Percentiles rank a stretch among this genome's conserved stretches.
Evolutionary conservation across 148 eudicot species (phyloP).

Genomic region (Spergularia marina): DNA sequence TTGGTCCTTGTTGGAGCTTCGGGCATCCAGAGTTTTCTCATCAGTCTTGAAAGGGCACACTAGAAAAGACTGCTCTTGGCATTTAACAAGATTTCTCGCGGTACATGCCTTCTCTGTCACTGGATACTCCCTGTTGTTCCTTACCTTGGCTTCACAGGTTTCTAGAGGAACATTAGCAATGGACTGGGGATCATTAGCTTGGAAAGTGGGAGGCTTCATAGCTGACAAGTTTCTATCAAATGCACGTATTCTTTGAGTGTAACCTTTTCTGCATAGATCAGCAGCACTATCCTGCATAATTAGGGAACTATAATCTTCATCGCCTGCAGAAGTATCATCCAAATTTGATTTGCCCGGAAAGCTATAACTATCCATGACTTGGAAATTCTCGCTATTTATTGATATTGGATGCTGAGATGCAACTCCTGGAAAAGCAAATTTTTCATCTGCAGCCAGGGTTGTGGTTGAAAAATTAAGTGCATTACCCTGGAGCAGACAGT

Average conservation of each 20-base stretch:
- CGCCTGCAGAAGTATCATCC: neutral
- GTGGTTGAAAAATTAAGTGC: slow-evolving; percentile 7
- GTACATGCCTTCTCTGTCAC: too few species aligned
- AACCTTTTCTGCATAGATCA: slow-evolving; percentile 39
- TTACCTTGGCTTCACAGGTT: slow-evolving; percentile 7
- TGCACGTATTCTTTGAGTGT: slow-evolving; percentile 43
- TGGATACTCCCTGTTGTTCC: neutral
- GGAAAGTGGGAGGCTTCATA: slow-evolving; percentile 16
- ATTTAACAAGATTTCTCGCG: neutral
- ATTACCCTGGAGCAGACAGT: slow-evolving; percentile 12
- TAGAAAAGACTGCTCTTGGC: slow-evolving; percentile 9
- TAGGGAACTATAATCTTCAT: slow-evolving; percentile 24
- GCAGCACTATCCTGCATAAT: slow-evolving; percentile 29
- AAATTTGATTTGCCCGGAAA: slow-evolving; percentile 13
- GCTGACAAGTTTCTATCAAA: slow-evolving; percentile 25
- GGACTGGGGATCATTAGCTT: slow-evolving; percentile 9
- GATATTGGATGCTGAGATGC: slow-evolving; percentile 6
- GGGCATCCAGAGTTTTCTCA: neutral
- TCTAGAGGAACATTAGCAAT: slow-evolving; percentile 8
- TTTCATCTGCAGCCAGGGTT: slow-evolving; percentile 6
- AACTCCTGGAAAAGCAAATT: slow-evolving; percentile 1
- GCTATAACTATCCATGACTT: slow-evolving; percentile 6
- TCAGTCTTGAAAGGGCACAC: slow-evolving; percentile 14
- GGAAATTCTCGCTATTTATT: neutral
- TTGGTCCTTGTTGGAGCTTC: slow-evolving; percentile 14